Percentiles rank a stretch among this genome's conserved stretches.
Evolutionary conservation across 768 basidiomycete species (phyloP).

Genomic region (Lentinula aciculospora): DNA sequence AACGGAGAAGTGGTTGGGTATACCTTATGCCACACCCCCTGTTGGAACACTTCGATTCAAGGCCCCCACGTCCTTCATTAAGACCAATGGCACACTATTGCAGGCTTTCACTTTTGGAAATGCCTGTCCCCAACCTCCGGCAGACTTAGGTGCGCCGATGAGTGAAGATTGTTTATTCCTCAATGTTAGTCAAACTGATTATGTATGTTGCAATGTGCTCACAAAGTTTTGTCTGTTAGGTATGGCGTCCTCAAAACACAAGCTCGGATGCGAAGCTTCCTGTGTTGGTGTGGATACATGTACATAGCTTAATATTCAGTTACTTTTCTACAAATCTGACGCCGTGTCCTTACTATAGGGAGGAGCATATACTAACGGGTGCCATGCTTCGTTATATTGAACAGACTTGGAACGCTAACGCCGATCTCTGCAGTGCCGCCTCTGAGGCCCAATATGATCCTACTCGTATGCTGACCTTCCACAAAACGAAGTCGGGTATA

Average conservation of each 20-base stretch:
- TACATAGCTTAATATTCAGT: slow-evolving; percentile 10
- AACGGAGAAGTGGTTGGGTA: slow-evolving; percentile 54
- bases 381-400: background rate
- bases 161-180: slow-evolving; percentile 52
- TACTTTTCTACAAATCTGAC: background rate
- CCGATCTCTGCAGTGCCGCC: slow-evolving; percentile 29
- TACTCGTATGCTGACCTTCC: slow-evolving; percentile 29
- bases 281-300: slow-evolving; percentile 32
- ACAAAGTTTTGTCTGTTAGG: slow-evolving; percentile 15
- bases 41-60: slow-evolving; percentile 52
- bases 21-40: slow-evolving; percentile 56
- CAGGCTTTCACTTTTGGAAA: slow-evolving; percentile 46
- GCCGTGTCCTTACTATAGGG: slow-evolving; percentile 25
- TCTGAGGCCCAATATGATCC: slow-evolving; percentile 38
- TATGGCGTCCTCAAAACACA: slow-evolving; percentile 27
- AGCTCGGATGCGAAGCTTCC: slow-evolving; percentile 24
- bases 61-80: slow-evolving; percentile 39
- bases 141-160: slow-evolving; percentile 33
- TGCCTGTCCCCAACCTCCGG: slow-evolving; percentile 47
- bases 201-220: background rate
- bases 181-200: slow-evolving; percentile 30
- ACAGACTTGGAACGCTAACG: slow-evolving; percentile 6
- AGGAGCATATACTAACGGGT: slow-evolving; percentile 43
- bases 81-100: slow-evolving; percentile 20
- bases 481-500: background rate